Conservation (phyloP, 495 filamentous ascomycete genomes). For the Penicillium macrosclerotiorum region DNA sequence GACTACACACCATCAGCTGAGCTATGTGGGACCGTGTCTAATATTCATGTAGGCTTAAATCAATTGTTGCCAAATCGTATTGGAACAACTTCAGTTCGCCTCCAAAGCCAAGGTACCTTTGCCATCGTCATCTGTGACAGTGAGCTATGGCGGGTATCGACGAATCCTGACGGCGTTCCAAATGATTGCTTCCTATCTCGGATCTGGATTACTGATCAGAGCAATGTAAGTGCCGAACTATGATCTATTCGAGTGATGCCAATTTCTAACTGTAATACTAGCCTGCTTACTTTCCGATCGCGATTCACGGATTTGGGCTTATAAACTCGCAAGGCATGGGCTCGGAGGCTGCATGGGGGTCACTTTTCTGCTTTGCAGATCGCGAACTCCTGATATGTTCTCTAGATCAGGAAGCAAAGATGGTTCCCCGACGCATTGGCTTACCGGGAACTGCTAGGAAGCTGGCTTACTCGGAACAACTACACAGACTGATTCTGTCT, state of each 20-base stretch:
- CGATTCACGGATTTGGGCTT: conserved; percentile 33
- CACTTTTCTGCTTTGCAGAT: conserved; percentile 45
- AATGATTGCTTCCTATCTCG: conserved; percentile 29
- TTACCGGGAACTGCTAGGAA: conserved; percentile 43
- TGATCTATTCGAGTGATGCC: neutral
- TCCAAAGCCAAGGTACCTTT: conserved; percentile 28
- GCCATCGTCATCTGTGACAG: conserved; percentile 39
- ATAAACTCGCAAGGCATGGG: conserved; percentile 13
- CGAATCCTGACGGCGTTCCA: conserved; percentile 14
- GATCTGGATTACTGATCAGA: conserved; percentile 47
- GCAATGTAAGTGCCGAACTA: conserved; percentile 32
- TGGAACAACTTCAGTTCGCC: conserved; percentile 38
- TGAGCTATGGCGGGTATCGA: conserved; percentile 41
- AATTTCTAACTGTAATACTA: conserved; percentile 17
- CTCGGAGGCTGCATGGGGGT: conserved; percentile 18
- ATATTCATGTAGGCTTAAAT: conserved; percentile 21
- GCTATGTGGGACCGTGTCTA: neutral
- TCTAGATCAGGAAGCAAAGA: conserved; percentile 29
- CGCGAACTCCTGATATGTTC: conserved; percentile 39
- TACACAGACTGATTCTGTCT: conserved; percentile 42
- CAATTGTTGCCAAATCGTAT: conserved; percentile 28
- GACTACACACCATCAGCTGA: too few relatives aligned
- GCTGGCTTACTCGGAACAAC: conserved; percentile 38
- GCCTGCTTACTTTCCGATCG: conserved; percentile 41
- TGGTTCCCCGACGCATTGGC: conserved; percentile 42